phyloP scores from a whole-genome alignment of 768 basidiomycete species.

The Rubroboletus pulcherrimus region DNA sequence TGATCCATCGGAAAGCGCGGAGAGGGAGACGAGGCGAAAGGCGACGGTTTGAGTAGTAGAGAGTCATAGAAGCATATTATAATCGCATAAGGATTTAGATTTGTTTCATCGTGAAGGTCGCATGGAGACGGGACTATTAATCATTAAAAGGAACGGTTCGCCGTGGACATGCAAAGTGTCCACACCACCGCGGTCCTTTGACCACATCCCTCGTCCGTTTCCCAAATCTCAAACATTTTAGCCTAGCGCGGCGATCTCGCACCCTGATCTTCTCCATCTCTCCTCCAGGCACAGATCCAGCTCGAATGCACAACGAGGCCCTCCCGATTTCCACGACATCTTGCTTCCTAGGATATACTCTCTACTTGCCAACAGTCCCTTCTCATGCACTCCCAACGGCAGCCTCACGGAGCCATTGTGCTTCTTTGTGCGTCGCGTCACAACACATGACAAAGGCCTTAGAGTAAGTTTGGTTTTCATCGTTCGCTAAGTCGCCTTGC shows the following conservation, averaged over 20 bases:
- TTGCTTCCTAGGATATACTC: slow-evolving; percentile 13
- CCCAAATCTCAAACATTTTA: slow-evolving; percentile 21
- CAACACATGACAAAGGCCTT: slow-evolving; percentile 28
- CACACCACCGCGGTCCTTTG: slow-evolving; percentile 17
- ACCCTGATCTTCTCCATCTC: slow-evolving; percentile 21
- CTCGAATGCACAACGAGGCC: slow-evolving; percentile 14
- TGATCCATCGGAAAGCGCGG: slow-evolving; percentile 39
- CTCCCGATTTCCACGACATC: slow-evolving; percentile 9
- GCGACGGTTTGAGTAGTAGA: slow-evolving; percentile 42
- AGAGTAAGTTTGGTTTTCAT: slow-evolving; percentile 23
- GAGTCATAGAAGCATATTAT: slow-evolving; percentile 30
- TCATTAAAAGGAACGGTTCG: slow-evolving; percentile 1
- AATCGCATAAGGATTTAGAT: slow-evolving; percentile 17
- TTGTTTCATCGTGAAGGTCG: slow-evolving; percentile 16
- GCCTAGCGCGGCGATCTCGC: slow-evolving; percentile 29
- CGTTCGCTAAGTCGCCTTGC: slow-evolving; percentile 26
- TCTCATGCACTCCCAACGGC: slow-evolving; percentile 1
- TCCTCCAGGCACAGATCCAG: slow-evolving; percentile 12
- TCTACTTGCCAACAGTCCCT: slow-evolving; percentile 1
- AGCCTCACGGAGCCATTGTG: slow-evolving; percentile 14
- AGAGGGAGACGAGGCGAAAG: slow-evolving; percentile 45
- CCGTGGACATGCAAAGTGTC: slow-evolving; percentile 15
- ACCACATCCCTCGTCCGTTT: not conserved
- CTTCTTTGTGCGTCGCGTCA: slow-evolving; percentile 27
- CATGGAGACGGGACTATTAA: slow-evolving; percentile 9